These are phyloP conservation scores for Silene latifolia DNA, from an alignment of 148 eudicot species.

Conservation along the genomic window DNA sequence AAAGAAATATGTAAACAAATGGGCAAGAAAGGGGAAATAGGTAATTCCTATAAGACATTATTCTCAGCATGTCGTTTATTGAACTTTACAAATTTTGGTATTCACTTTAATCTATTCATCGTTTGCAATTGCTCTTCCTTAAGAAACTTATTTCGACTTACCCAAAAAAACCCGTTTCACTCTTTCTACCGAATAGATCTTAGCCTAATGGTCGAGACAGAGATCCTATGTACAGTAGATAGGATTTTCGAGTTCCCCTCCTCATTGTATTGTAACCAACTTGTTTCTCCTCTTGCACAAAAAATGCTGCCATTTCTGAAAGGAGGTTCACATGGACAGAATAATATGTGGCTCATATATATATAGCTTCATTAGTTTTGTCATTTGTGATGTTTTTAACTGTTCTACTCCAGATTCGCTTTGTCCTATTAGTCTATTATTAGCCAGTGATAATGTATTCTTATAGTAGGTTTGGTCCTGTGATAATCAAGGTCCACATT, in stretches of 20 bases:
- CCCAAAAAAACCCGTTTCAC: no score
- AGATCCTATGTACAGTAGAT: no score
- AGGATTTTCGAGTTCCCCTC: no score
- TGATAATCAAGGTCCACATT: constrained; percentile 4
- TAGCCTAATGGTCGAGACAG: no score
- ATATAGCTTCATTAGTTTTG: constrained; percentile 3
- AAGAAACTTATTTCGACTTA: background rate
- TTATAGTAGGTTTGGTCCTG: background rate
- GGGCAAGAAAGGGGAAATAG: no score
- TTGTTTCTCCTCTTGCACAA: no score
- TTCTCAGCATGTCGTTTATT: background rate
- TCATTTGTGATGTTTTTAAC: background rate
- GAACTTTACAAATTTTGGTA: background rate
- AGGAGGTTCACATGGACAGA: constrained; percentile 13
- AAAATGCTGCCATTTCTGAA: background rate
- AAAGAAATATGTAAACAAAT: no score
- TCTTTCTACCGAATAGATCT: no score
- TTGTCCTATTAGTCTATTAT: constrained; percentile 1
- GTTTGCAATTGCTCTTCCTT: background rate
- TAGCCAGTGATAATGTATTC: constrained; percentile 8
- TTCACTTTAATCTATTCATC: background rate
- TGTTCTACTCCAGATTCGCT: background rate
- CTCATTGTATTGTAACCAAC: no score
- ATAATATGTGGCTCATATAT: constrained; percentile 11
- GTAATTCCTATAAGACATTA: background rate